Evolutionary conservation across 2,329 filamentous ascomycete genomes (phyloP).

Genomic region (Arthrinium puccinioides): DNA sequence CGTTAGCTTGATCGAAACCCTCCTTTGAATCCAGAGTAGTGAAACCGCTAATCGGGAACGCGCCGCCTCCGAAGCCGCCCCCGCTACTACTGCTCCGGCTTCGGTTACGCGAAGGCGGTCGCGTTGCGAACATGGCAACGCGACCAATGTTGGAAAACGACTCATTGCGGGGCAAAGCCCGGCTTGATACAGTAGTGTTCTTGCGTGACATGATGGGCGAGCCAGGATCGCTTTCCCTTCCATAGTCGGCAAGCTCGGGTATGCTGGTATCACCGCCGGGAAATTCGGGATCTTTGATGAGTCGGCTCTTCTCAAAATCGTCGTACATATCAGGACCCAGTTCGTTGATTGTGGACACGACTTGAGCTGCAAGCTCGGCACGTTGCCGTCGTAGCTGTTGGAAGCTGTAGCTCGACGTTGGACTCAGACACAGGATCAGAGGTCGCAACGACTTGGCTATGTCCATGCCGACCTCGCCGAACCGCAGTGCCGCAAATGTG

Average conservation of each 20-base stretch:
- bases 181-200: slow-evolving; percentile 47
- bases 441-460: slow-evolving; percentile 92
- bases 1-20: slow-evolving; percentile 74
- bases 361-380: slow-evolving; percentile 67
- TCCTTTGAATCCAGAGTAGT: slow-evolving; percentile 60
- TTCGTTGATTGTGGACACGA: slow-evolving; percentile 89
- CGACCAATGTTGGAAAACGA: slow-evolving; percentile 85
- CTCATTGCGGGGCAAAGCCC: slow-evolving; percentile 71
- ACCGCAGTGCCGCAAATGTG: slow-evolving; percentile 87
- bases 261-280: slow-evolving; percentile 18
- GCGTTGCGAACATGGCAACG: slow-evolving; percentile 84
- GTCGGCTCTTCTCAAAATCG: slow-evolving; percentile 78
- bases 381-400: slow-evolving; percentile 68
- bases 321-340: slow-evolving; percentile 93
- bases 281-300: slow-evolving; percentile 50
- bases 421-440: slow-evolving; percentile 76
- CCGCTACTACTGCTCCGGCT: slow-evolving; percentile 65
- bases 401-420: slow-evolving; percentile 76
- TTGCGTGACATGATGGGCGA: slow-evolving; percentile 30
- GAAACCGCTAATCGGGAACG: slow-evolving; percentile 63
- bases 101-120: slow-evolving; percentile 73
- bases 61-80: slow-evolving; percentile 51
- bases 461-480: slow-evolving; percentile 98
- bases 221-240: slow-evolving; percentile 12
- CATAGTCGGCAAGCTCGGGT: slow-evolving; percentile 23